A percentile compares a stretch with the other conserved stretches of the same genome.
These are phyloP conservation scores for Nymphaea thermarum DNA, from an alignment of 164 flowering plant genomes.

Conservation along the genomic window DNA sequence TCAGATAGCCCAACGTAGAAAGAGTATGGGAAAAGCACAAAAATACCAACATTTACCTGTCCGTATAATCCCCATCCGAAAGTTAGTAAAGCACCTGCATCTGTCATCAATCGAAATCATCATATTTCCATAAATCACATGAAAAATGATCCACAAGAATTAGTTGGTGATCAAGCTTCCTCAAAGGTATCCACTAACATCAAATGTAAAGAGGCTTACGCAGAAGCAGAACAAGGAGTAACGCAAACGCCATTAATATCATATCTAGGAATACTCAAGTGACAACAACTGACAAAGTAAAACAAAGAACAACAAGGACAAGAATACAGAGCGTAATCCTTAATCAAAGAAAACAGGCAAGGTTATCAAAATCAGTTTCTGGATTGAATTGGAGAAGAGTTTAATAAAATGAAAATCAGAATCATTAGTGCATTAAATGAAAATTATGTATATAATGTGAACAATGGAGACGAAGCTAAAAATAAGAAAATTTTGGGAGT, in stretches of 20 bases:
- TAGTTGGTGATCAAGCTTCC: too few relatives aligned
- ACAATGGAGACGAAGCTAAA: too few relatives aligned
- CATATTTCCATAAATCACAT: not conserved
- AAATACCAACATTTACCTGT: constrained; percentile 40
- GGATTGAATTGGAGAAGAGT: too few relatives aligned
- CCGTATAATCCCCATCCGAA: constrained; percentile 99
- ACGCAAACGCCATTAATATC: not conserved
- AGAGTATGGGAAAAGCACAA: not conserved
- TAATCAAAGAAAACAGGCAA: too few relatives aligned
- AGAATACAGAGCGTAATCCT: too few relatives aligned
- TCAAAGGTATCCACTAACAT: not conserved
- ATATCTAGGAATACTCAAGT: not conserved
- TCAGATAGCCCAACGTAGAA: too few relatives aligned
- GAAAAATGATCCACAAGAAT: not conserved
- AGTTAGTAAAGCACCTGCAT: constrained; percentile 87
- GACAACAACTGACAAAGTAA: not conserved
- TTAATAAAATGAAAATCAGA: too few relatives aligned
- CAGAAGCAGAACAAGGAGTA: not conserved
- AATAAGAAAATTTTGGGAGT: too few relatives aligned
- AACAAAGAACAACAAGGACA: not conserved
- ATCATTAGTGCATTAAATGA: too few relatives aligned
- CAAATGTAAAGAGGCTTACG: not conserved
- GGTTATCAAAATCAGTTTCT: too few relatives aligned
- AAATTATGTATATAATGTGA: too few relatives aligned
- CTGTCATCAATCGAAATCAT: constrained; percentile 19